These are phyloP conservation scores for Ophiocytium majus DNA, from an alignment of 352 stramenopile species.

Conservation along the genomic window DNA sequence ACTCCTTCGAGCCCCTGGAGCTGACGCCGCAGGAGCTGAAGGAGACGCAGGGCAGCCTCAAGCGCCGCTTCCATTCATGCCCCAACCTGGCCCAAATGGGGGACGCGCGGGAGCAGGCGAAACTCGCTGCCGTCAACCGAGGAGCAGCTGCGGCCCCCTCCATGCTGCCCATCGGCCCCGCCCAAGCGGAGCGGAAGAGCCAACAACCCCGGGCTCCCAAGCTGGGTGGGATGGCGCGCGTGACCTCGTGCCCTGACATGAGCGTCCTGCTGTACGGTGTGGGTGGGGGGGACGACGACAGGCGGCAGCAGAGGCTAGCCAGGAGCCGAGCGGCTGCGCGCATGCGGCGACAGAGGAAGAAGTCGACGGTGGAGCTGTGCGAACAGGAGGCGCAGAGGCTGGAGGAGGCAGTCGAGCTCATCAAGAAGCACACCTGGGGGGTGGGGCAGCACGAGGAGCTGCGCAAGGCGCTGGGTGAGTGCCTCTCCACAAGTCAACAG, in stretches of 20 bases:
- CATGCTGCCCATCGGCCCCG: no score
- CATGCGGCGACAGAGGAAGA: neutral
- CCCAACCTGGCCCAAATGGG: neutral
- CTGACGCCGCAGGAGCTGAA: constrained; percentile 10
- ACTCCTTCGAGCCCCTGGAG: neutral
- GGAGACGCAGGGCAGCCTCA: constrained; percentile 18
- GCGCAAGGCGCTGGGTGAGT: neutral
- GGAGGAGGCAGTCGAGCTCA: neutral
- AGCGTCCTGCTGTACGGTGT: neutral
- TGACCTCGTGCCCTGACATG: constrained; percentile 19
- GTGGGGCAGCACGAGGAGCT: neutral
- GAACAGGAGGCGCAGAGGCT: neutral
- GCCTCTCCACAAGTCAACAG: no score
- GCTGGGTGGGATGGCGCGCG: neutral
- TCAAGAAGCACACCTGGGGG: neutral
- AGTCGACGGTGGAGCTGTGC: neutral
- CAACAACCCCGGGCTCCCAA: no score
- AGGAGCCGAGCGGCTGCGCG: neutral
- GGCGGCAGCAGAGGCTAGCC: neutral
- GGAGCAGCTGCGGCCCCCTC: neutral
- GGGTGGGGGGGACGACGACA: neutral
- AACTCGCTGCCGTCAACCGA: neutral
- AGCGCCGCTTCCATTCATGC: constrained; percentile 6
- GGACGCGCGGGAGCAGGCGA: neutral
- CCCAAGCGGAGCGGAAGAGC: neutral